These are phyloP conservation scores for Bryoerythrophyllum caledonicum DNA, from an alignment of 225 moss, liverwort and hornwort species.

Conservation along the genomic window DNA sequence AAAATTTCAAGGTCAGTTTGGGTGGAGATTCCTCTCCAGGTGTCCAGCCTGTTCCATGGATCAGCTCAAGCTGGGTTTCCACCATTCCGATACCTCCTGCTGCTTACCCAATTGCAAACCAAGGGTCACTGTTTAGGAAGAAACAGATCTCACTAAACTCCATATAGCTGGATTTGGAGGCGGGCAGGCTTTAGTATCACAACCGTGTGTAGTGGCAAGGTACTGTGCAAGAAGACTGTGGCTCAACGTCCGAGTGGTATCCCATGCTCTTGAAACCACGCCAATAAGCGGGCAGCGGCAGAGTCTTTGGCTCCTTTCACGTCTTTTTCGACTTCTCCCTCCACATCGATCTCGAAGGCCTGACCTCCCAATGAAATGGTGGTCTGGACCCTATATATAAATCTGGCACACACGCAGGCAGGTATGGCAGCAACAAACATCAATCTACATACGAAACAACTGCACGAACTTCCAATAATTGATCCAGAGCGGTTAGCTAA, in stretches of 20 bases:
- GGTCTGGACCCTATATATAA: slow-evolving; percentile 55
- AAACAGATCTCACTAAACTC: not conserved
- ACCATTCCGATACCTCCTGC: not conserved
- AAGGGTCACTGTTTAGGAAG: not conserved
- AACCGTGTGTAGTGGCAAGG: not conserved
- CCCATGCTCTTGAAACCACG: slow-evolving; percentile 53
- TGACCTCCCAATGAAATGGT: slow-evolving; percentile 28
- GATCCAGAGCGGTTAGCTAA: not conserved
- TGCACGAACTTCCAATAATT: not conserved
- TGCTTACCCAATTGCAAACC: not conserved
- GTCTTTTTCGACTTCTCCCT: slow-evolving; percentile 56
- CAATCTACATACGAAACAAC: not conserved
- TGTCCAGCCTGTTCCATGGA: not conserved
- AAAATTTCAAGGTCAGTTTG: not conserved
- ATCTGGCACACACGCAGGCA: slow-evolving; percentile 47
- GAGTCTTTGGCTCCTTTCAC: slow-evolving; percentile 83
- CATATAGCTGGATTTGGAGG: not conserved
- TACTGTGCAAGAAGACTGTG: no score
- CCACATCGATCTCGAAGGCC: slow-evolving; percentile 63
- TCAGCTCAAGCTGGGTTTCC: not conserved
- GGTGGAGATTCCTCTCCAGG: no score
- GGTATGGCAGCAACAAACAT: not conserved
- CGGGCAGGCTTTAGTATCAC: not conserved
- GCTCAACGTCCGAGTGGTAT: slow-evolving; percentile 20
- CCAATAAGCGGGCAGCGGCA: slow-evolving; percentile 68